Conservation (phyloP, 2,329 filamentous ascomycete species). For the Alternaria sp. region DNA sequence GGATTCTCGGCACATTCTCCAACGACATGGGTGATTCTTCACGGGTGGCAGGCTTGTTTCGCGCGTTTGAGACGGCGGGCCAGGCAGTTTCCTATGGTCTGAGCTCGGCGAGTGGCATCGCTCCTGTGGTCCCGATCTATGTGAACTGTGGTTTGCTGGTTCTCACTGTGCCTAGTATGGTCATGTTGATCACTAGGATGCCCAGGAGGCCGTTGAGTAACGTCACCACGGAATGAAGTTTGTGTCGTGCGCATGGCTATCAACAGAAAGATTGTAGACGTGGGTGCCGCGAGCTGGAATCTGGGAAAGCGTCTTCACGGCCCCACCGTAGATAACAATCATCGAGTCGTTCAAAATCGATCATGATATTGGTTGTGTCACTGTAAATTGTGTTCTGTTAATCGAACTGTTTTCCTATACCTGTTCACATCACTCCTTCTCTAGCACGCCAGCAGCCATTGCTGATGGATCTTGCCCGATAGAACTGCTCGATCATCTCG, state of each 20-base stretch:
- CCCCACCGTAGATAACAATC: background rate
- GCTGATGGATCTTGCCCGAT: background rate
- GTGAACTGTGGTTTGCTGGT: constrained; percentile 10
- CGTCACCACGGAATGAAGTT: background rate
- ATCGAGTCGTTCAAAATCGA: background rate
- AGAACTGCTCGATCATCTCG: background rate
- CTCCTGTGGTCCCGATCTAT: constrained; percentile 8
- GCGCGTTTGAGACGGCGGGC: constrained; percentile 14
- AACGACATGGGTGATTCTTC: constrained; percentile 5
- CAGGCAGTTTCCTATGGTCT: constrained; percentile 16
- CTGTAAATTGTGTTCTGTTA: background rate
- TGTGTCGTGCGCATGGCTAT: background rate
- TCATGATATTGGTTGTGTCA: background rate
- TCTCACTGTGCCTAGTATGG: constrained; percentile 8
- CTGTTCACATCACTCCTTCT: background rate
- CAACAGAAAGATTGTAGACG: background rate
- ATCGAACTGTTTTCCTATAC: background rate
- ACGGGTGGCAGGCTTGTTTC: constrained; percentile 9
- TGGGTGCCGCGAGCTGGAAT: background rate
- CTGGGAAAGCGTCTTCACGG: background rate
- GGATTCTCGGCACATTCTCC: constrained; percentile 14
- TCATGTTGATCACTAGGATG: constrained; percentile 10
- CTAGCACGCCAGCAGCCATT: background rate
- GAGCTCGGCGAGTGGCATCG: constrained; percentile 11
- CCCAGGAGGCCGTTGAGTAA: constrained; percentile 1